Base-by-base conservation (phyloP, 805 yeast genomes). In the Teunomyces gatunensis region DNA sequence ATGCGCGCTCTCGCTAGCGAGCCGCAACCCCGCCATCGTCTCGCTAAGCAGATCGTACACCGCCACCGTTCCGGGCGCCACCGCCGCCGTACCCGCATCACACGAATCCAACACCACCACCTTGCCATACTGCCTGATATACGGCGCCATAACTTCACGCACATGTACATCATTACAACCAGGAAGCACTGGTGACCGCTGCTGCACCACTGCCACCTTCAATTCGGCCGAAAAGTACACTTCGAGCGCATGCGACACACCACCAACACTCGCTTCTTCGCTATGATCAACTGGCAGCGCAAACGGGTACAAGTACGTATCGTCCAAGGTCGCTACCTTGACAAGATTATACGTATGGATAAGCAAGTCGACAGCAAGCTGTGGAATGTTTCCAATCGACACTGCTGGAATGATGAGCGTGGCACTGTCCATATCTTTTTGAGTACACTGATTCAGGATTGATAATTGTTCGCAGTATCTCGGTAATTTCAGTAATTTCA, bases 361-460 rank as follows among this genome's bases (percentile, higher is more conserved):
- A 21, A 92, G 66, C 27, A 91, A 70, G 63, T 91, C 98, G 5
- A 79, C 64, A 0, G 91, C 67, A 42, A 92, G 68, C 63, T 94
- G 99, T 0, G 98, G 95, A 3, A 90, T 85, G 58, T 92, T 94
- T 6, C 96, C 98, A 5, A 88, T 78, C 3, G 97, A 82, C 0
- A 94, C 86, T 0, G 90, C 67, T 0, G 98, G 98, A 1, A 94
- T 36, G 0, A 92, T 60, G n/a, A 86, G 67, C 1, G 74, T 74
- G 1, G 79, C 64, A 37, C 64, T 67, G 7, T 45, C 37, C 6
- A 21, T 18, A 18, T 18, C 20, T 18, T 18, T 18, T 18, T 18
- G 20, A 18, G 4, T 18, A 2, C 20, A 18, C 20, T 18, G 20
- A 18, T 18, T 18, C 20, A 18, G 20, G 3, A 18, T 18, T 18